These are phyloP conservation scores for Pseudogymnoascus sp. DNA, from an alignment of 2,329 filamentous ascomycete genomes.

Conservation along the genomic window DNA sequence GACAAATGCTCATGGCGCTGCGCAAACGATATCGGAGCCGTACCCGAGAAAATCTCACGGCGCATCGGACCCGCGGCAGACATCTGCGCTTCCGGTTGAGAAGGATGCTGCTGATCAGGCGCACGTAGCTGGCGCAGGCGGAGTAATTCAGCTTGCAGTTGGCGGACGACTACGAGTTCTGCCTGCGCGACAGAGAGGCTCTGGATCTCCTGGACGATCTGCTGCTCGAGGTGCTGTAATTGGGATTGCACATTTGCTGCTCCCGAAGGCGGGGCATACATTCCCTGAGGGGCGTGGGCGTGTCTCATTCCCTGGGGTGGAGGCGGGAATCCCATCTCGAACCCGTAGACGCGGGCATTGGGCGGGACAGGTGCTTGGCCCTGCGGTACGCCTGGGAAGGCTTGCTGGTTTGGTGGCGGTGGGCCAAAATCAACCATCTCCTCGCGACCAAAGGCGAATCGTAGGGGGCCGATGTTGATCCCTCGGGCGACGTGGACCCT, in stretches of 20 bases:
- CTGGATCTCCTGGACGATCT: slow-evolving; percentile 59
- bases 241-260: slow-evolving; percentile 44
- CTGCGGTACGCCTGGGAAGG: slow-evolving; percentile 17
- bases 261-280: slow-evolving; percentile 7
- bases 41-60: slow-evolving; percentile 38
- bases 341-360: slow-evolving; percentile 25
- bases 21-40: slow-evolving; percentile 23
- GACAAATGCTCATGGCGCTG: slow-evolving; percentile 39
- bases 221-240: slow-evolving; percentile 57
- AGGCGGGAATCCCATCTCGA: slow-evolving; percentile 27
- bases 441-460: slow-evolving; percentile 60
- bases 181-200: slow-evolving; percentile 54
- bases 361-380: slow-evolving; percentile 8
- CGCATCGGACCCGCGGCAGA: slow-evolving; percentile 21
- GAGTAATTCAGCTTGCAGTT: slow-evolving; percentile 55
- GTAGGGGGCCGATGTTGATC: slow-evolving; percentile 65
- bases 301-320: slow-evolving; percentile 10
- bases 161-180: slow-evolving; percentile 59
- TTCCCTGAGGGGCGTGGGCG: not conserved
- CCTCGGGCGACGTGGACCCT: slow-evolving; percentile 40
- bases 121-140: not conserved
- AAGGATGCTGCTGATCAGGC: not conserved
- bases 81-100: slow-evolving; percentile 12
- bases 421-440: slow-evolving; percentile 55
- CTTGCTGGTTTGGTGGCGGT: slow-evolving; percentile 30